These are phyloP conservation scores for Zymoseptoria brevis DNA, from an alignment of 2,329 filamentous ascomycete species.

Conservation along the genomic window DNA sequence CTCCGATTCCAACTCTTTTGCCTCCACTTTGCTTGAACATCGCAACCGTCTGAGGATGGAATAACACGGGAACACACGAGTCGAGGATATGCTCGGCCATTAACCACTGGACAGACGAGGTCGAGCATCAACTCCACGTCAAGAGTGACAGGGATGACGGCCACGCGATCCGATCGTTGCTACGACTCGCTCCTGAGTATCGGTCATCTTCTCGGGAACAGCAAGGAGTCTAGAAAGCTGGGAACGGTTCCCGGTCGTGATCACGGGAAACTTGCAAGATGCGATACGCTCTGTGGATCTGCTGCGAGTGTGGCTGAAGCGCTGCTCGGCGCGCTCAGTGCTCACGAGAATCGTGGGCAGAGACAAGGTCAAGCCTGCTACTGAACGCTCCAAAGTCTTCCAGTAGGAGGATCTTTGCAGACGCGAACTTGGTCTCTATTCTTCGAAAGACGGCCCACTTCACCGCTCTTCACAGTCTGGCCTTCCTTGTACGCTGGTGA, in stretches of 20 bases:
- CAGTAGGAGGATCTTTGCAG: not conserved
- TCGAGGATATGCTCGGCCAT: too few species aligned
- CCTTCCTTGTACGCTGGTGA: not conserved
- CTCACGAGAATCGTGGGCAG: not conserved
- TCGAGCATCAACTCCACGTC: too few species aligned
- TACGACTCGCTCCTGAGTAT: not conserved
- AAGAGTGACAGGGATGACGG: too few species aligned
- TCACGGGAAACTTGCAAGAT: not conserved
- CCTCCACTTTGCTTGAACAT: too few species aligned
- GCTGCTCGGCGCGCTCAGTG: not conserved
- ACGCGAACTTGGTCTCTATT: not conserved
- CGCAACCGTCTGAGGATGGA: not conserved
- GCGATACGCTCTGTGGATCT: not conserved
- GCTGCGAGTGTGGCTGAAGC: not conserved
- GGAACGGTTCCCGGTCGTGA: not conserved
- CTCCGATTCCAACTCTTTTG: not conserved
- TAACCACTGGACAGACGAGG: too few species aligned
- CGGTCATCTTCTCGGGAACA: not conserved
- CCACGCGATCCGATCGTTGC: not conserved
- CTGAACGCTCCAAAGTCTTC: too few species aligned
- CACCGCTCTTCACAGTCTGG: not conserved
- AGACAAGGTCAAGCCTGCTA: not conserved
- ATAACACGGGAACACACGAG: not conserved
- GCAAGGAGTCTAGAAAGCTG: not conserved
- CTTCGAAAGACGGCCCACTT: not conserved